Evolutionary conservation across 352 stramenopile genomes (phyloP), one percentile per base, ranked within the genome.

Genomic region (Phytophthora ohioensis): DNA sequence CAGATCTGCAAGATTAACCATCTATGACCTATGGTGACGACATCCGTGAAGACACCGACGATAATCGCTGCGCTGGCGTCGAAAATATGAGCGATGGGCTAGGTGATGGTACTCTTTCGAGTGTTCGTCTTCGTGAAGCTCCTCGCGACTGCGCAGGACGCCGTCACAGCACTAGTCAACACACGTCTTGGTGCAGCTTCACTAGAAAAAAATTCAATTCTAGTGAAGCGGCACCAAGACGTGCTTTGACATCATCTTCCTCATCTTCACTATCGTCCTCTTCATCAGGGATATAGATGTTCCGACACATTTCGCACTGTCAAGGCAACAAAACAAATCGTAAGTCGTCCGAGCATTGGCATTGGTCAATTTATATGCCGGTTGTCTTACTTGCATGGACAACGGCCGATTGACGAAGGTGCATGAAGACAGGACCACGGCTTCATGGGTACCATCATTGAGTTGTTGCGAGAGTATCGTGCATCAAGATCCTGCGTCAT

Each of bases 401-500:
- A 84, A 55, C 9, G 82, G 68, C 6, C 63, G 58, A 41, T 95
- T 95, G 21, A 93, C 65, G 38, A 86, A 93, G 6, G 84, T 93
- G 59, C 88, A 95, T 9, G 74, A 80, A 4, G 73, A 62, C 85
- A 93, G 0, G 78, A 65, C 88, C 88, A 95, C 12, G 78, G 59
- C 8, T 80, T 56, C 54, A 81, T 83, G 0, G 82, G 82, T 11
- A 82, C 68, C 5, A 84, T 35, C 45, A 83, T 72, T 4, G 62
- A 64, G 2, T 75, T 73, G 41, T 81, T 83, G 30, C 80, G 74
- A 4, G 80, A 85, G 47, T 85, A 79, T 54, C 71, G 74, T 6
- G 76, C 73, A 39, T 92, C 84, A 9, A 93, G 56, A 49, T 91
- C 84, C 72, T 80, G 82, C 38, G 87, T 86, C 72, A 88, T 85